Evolutionary conservation across 1,139 yeast species (phyloP).

Genomic region (Candida sanyaensis): DNA sequence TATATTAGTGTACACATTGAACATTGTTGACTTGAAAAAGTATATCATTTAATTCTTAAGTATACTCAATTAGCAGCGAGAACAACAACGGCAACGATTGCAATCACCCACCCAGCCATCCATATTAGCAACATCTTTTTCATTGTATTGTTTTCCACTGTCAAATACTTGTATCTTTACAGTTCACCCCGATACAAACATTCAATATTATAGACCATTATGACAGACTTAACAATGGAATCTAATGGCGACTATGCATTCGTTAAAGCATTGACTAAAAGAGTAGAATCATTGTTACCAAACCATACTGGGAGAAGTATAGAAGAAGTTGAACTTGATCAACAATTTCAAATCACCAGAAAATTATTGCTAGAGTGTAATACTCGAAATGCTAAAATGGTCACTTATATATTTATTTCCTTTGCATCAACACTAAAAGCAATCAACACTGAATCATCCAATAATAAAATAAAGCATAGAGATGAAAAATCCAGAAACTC

Average conservation of each 20-base stretch:
- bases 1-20: too few relatives aligned
- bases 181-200: background rate
- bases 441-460: conserved; percentile 31
- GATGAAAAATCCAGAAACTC: conserved; percentile 37
- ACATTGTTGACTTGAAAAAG: too few relatives aligned
- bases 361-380: conserved; percentile 28
- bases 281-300: conserved; percentile 40
- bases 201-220: conserved; percentile 1
- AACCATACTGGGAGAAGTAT: conserved; percentile 40
- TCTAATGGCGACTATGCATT: conserved; percentile 9
- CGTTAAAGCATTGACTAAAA: conserved; percentile 23
- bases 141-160: background rate
- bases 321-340: conserved; percentile 47
- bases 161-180: background rate
- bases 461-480: conserved; percentile 28
- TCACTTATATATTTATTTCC: conserved; percentile 17
- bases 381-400: conserved; percentile 15
- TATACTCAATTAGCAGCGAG: too few relatives aligned
- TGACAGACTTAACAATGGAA: background rate
- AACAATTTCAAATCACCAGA: conserved; percentile 38
- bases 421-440: conserved; percentile 19
- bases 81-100: too few relatives aligned
- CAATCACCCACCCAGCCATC: too few relatives aligned
- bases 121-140: background rate
- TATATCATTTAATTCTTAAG: too few relatives aligned